Evolutionary conservation across 1,284 basidiomycete species (phyloP).

Genomic region (Ceratobasidium sp.): DNA sequence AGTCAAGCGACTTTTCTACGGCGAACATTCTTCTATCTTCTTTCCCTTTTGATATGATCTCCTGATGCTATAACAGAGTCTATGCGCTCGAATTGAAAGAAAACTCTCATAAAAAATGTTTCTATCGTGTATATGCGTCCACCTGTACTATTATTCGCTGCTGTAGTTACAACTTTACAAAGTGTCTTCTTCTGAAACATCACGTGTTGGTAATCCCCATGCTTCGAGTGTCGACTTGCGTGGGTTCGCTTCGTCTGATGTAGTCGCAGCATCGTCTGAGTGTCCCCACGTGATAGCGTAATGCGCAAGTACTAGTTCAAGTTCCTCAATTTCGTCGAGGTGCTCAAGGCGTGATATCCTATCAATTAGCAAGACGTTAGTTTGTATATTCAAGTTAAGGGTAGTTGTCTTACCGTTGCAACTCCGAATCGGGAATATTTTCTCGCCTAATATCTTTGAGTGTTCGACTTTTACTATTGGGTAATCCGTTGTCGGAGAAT

Average conservation of each 20-base stretch:
- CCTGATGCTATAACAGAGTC: too few relatives aligned
- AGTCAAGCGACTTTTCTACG: too few relatives aligned
- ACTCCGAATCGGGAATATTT: conserved; percentile 69
- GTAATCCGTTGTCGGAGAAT: conserved; percentile 73
- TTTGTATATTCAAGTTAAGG: too few relatives aligned
- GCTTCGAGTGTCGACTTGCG: background rate
- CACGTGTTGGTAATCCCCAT: conserved; percentile 1
- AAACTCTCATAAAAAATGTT: background rate
- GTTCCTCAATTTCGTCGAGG: conserved; percentile 92
- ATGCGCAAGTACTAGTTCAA: conserved; percentile 87
- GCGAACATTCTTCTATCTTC: too few relatives aligned
- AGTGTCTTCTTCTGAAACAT: background rate
- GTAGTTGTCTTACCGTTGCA: conserved; percentile 77
- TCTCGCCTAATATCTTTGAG: conserved; percentile 75
- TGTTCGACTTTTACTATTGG: conserved; percentile 67
- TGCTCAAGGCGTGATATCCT: conserved; percentile 85
- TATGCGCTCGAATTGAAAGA: background rate
- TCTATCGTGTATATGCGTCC: background rate
- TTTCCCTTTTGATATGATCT: too few relatives aligned
- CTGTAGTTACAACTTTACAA: background rate
- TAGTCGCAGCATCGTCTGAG: background rate
- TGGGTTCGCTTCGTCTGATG: background rate
- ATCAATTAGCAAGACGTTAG: too few relatives aligned
- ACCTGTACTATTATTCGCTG: background rate
- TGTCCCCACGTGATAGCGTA: conserved; percentile 87